Percentiles rank a stretch among this genome's conserved stretches.
Conservation (phyloP, 83 land plant species). For the Picea abies region DNA sequence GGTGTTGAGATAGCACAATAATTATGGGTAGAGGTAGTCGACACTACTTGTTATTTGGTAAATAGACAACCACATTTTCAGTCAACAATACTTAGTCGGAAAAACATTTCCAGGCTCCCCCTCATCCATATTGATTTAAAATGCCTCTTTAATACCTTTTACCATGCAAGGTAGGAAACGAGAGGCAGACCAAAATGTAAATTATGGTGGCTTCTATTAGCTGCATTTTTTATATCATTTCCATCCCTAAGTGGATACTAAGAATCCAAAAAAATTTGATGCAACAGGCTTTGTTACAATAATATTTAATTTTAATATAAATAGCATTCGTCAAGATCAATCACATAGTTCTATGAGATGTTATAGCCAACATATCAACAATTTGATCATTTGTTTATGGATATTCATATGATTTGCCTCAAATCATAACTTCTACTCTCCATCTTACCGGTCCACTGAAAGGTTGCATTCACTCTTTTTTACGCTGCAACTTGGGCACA, state of each 20-base stretch:
- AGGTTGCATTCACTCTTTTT: neutral
- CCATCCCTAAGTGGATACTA: constrained; percentile 1
- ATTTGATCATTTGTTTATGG: neutral
- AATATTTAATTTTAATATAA: neutral
- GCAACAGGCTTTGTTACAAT: neutral
- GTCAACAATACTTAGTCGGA: no score
- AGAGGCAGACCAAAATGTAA: neutral
- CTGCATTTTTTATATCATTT: neutral
- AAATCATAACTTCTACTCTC: neutral
- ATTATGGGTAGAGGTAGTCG: no score
- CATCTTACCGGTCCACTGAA: neutral
- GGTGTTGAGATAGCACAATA: no score
- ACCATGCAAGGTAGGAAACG: neutral
- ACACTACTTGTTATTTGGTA: no score
- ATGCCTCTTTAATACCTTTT: neutral
- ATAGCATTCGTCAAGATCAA: neutral
- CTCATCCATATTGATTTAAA: neutral
- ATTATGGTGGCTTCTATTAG: neutral
- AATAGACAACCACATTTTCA: no score
- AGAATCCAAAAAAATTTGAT: neutral
- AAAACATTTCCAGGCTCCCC: no score
- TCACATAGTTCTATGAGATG: neutral
- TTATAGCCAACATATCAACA: neutral
- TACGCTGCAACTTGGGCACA: neutral
- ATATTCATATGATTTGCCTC: no score